phyloP scores from a whole-genome alignment of 2,329 filamentous ascomycete species.

The Dactylellina drechsleri region DNA sequence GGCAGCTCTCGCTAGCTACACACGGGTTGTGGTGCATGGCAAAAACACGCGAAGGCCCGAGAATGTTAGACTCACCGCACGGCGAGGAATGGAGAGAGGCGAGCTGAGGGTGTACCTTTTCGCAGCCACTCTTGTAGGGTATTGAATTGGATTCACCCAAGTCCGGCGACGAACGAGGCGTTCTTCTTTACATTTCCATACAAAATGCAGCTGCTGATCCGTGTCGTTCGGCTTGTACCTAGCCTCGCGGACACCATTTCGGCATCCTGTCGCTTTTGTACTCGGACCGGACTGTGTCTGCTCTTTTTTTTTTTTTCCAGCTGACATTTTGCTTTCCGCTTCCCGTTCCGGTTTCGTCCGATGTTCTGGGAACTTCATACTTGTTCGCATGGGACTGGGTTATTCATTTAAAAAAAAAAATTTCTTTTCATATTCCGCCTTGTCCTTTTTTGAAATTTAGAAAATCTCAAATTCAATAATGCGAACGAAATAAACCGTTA shows the following conservation, averaged over 20 bases:
- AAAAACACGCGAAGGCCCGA: slow-evolving; percentile 19
- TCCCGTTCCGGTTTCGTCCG: slow-evolving; percentile 44
- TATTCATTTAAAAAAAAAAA: too few species aligned
- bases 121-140: too few species aligned
- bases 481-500: too few species aligned
- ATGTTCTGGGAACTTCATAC: background rate
- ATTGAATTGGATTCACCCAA: background rate
- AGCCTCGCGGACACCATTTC: too few species aligned
- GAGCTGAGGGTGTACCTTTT: too few species aligned
- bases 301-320: slow-evolving; percentile 11
- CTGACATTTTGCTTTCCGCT: background rate
- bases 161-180: slow-evolving; percentile 30
- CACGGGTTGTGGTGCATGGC: too few species aligned
- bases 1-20: background rate
- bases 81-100: too few species aligned
- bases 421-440: too few species aligned
- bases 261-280: too few species aligned
- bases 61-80: background rate
- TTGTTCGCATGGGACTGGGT: background rate
- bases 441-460: too few species aligned
- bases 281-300: slow-evolving; percentile 5
- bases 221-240: background rate
- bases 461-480: too few species aligned
- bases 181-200: background rate
- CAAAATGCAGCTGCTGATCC: background rate